A percentile compares a stretch with the other conserved stretches of the same genome.
Evolutionary conservation across 306 rosid genomes (phyloP).

Genomic region (Vigna reflexopilosa): DNA sequence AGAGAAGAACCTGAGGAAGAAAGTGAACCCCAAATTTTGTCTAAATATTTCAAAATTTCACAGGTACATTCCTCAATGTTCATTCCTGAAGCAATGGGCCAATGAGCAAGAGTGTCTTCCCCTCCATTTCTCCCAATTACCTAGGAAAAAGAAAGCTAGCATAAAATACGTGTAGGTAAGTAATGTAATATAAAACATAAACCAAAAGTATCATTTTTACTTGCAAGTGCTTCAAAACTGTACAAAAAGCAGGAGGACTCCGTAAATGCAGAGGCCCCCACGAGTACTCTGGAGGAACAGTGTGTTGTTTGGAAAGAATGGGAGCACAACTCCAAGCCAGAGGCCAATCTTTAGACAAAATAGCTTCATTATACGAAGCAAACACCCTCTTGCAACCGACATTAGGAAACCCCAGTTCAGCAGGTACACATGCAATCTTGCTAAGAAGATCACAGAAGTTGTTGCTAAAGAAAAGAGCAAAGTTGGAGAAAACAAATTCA

Average conservation of each 20-base stretch:
- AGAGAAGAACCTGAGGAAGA: conserved; percentile 76
- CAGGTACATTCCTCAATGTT: conserved; percentile 88
- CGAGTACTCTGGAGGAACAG: conserved; percentile 87
- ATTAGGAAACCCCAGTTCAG: conserved; percentile 90
- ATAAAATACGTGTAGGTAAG: conserved; percentile 30
- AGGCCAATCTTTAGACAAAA: conserved; percentile 90
- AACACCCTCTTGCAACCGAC: conserved; percentile 87
- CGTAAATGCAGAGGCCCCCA: conserved; percentile 89
- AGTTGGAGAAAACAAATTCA: conserved; percentile 85
- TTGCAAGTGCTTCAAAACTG: conserved; percentile 88
- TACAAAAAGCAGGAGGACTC: conserved; percentile 86
- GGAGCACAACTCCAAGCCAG: conserved; percentile 97
- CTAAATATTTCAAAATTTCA: conserved; percentile 85
- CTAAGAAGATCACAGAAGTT: conserved; percentile 88
- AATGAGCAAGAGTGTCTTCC: conserved; percentile 95
- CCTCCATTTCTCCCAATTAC: conserved; percentile 87
- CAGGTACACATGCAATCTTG: conserved; percentile 84
- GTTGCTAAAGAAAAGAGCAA: conserved; percentile 83
- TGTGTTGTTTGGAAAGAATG: conserved; percentile 71
- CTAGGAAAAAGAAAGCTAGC: conserved; percentile 55
- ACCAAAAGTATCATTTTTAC: conserved; percentile 50
- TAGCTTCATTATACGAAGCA: conserved; percentile 83
- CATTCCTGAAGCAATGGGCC: conserved; percentile 88
- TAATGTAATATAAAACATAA: conserved; percentile 37
- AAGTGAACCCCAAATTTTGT: conserved; percentile 82